Evolutionary conservation across 441 rosid genomes (phyloP), one percentile per base, ranked within the genome.

Genomic region (Heliophila coronopifolia): DNA sequence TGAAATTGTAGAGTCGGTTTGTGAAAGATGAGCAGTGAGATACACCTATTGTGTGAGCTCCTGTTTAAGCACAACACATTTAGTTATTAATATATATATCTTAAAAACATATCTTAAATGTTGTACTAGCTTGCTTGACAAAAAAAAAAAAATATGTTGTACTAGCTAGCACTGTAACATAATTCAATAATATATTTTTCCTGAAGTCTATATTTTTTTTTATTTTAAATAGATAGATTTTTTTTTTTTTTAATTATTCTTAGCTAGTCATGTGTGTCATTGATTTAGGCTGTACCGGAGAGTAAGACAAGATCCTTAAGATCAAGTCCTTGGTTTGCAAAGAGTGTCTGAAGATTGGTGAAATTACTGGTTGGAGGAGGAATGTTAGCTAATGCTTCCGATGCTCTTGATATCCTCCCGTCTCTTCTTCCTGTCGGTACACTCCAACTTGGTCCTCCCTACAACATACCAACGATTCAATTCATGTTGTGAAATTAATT

Each of bases 1-100:
- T 67, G 73, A 83, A 90, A 32, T 84, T 86, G 84, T 78, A 84
- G 6, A 90, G 75, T 12, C 87, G 75, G 58, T 32, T 54, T 4
- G 85, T 39, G 50, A 86, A 69, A 15, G 92, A 51, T 0, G 80
- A 36, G 52, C 95, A 90, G 35, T 82, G 95, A 7, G 92, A 18
- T 1, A 86, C 9, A 9, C 94, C 94, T 8, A 86, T 82, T 1
- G 92, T 90, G 65, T 84, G 98, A 26, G 89, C 94, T 10, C 94
- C 97, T 89, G 73, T 50, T 49, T 23, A 4, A 22, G 22, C 25
- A 44, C 18, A 45, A 38, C 18, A 28, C n/a, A 28, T 39, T 20
- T 17, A 5, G 15, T 18, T 8, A n/a, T n/a, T n/a, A n/a, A n/a
- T n/a, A n/a, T 14, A 32, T 6, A 3, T 23, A 15, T 17, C 15